These are phyloP conservation scores for Posidonia australis DNA, from an alignment of 106 monocot genomes.

Conservation along the genomic window DNA sequence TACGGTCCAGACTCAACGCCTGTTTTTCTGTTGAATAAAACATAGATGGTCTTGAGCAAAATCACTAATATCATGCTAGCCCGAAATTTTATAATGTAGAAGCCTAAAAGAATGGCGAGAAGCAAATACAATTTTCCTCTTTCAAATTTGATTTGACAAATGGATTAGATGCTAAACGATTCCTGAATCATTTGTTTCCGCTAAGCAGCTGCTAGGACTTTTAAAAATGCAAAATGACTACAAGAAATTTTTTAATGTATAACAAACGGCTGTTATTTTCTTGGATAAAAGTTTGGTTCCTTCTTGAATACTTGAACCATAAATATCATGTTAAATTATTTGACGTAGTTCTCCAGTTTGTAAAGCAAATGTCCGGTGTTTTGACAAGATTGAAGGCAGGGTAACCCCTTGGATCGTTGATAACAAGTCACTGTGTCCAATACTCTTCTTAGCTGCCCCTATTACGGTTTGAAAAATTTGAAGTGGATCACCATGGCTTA, in stretches of 20 bases:
- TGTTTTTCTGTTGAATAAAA: too few species aligned
- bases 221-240: neutral
- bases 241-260: neutral
- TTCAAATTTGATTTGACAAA: too few species aligned
- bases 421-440: slow-evolving; percentile 11
- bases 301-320: neutral
- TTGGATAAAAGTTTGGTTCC: neutral
- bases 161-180: too few species aligned
- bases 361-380: slow-evolving; percentile 48
- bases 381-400: slow-evolving; percentile 44
- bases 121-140: too few species aligned
- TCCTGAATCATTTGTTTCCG: too few species aligned
- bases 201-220: too few species aligned
- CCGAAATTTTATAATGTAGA: too few species aligned
- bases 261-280: neutral
- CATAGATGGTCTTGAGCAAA: too few species aligned
- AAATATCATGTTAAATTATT: neutral
- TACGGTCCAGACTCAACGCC: too few species aligned
- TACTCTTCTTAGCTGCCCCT: slow-evolving; percentile 31
- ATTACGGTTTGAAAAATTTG: slow-evolving; percentile 78
- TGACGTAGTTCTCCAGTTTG: neutral
- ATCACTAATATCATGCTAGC: too few species aligned
- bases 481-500: slow-evolving; percentile 92
- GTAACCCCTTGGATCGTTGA: slow-evolving; percentile 35
- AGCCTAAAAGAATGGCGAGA: too few species aligned